Conservation (phyloP, 2,329 filamentous ascomycete species). For the Aspergillus sp. region DNA sequence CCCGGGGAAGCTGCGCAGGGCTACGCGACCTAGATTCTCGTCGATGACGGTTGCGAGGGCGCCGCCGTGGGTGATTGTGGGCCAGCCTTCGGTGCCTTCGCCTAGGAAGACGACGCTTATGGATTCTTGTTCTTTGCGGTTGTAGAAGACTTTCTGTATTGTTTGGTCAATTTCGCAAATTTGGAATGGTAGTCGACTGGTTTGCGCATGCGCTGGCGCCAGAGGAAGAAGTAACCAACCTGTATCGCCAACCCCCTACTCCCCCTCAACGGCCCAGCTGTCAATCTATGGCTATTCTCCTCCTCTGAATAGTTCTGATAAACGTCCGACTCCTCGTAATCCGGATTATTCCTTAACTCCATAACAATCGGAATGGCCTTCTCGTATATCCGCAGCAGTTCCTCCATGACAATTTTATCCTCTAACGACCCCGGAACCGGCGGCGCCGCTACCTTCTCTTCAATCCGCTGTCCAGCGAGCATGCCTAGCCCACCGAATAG, state of each 20-base stretch:
- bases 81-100: constrained; percentile 60
- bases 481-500: constrained; percentile 30
- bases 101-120: constrained; percentile 64
- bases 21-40: constrained; percentile 61
- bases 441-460: constrained; percentile 17
- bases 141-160: constrained; percentile 59
- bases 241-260: constrained; percentile 36
- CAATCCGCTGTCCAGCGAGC: constrained; percentile 17
- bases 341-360: constrained; percentile 30
- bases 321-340: constrained; percentile 34
- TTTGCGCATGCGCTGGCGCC: background rate
- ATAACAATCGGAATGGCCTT: constrained; percentile 30
- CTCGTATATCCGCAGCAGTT: constrained; percentile 28
- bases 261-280: constrained; percentile 34
- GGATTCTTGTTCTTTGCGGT: constrained; percentile 51
- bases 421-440: constrained; percentile 28
- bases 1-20: constrained; percentile 43
- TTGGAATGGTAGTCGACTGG: background rate
- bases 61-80: constrained; percentile 65
- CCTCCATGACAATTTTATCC: constrained; percentile 23
- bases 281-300: constrained; percentile 29
- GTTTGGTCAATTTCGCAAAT: background rate
- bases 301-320: constrained; percentile 31
- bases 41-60: constrained; percentile 61
- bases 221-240: constrained; percentile 20